Evolutionary conservation across 495 filamentous ascomycete genomes (phyloP), one percentile per base, ranked within the genome.

Genomic region (Oleoguttula mirabilis): DNA sequence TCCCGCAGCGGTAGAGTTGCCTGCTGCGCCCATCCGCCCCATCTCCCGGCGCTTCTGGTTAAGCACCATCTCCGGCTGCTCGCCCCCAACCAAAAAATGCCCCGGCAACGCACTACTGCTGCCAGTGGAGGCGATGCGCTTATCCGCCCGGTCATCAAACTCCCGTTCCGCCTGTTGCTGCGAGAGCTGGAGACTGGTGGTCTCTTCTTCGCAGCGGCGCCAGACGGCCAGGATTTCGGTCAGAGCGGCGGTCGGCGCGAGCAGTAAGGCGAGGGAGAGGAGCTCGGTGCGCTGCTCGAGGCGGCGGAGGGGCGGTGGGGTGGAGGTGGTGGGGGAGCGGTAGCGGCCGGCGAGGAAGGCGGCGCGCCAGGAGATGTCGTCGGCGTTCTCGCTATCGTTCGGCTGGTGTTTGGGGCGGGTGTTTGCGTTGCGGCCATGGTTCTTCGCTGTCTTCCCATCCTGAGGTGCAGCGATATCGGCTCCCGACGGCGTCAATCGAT

Each of bases 351-450:
- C 84, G 58, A 82, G 77, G 48, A 94, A 77, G 24, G 88, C 88
- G 14, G 88, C 85, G 47, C 84, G 83, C 92, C 92, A 98, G 32
- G 85, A 80, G 52, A 82, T 81, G 41, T 90, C 80, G 58, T 94
- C 87, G n/a, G n/a, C n/a, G n/a, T n/a, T n/a, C n/a, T n/a, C n/a
- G n/a, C n/a, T n/a, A 43, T 68, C 34, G 14, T 39, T 3, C 31
- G 19, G 27, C 27, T 43, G 21, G 10, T 21, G 27, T 7, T 8
- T 33, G 21, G 24, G 14, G n/a, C 21, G 34, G 12, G 33, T 20
- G 32, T 37, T 42, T 15, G 12, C 21, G 35, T 21, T 36, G 14
- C 47, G 47, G 6, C 11, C 14, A 37, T 51, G 43, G 4, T 32
- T 17, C 25, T 20, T 34, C 49, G 44, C 32, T 0, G 33, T 35